Evolutionary conservation across 75 land plant species (phyloP), one percentile per base, ranked within the genome.

Genomic region (Cunninghamia lanceolata): DNA sequence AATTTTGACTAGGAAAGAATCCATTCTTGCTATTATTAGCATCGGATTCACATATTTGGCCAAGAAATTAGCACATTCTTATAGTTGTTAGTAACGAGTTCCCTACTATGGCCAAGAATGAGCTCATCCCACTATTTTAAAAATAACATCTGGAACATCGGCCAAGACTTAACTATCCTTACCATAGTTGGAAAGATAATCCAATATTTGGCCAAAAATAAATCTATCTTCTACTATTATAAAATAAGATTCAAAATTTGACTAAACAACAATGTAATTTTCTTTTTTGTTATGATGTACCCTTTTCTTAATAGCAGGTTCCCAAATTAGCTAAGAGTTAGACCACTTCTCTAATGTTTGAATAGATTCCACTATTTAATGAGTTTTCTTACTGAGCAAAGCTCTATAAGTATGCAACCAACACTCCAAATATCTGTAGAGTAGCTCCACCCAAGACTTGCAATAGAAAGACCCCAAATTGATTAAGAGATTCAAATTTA

Each of bases 351-450:
- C 59, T 54, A 19, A 17, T 54, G 17, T 21, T 17, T 3, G 0
- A 9, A 43, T 54, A 47, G 11, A 75, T 13, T 42, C 38, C 36
- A 79, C 50, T 36, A 79, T 52, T 36, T 30, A 36, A 76, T 21
- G 9, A 79, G 7, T 32, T 21, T 78, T 13, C 87, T 83, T 92
- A 96, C 99, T 87, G 94, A 88, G 89, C 97, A 95, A 30, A 96
- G 88, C 77, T 96, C 99, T 34, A 92, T 93, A n/a, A 95, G 87
- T 36, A 96, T 96, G 83, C 99, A 96, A 11, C 99, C 99, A 66
- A 95, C 87, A 80, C 99, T 96, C 99, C 99, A 95, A 30, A 96
- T 88, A 86, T 96, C 97, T 86, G 97, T 93, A 10, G 97, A 92
- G 73, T 92, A 96, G 84, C 92, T 92, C 99, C 99, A 96, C 32